Evolutionary conservation across 2,329 filamentous ascomycete species (phyloP).

Genomic region (Passalora sequoiae): DNA sequence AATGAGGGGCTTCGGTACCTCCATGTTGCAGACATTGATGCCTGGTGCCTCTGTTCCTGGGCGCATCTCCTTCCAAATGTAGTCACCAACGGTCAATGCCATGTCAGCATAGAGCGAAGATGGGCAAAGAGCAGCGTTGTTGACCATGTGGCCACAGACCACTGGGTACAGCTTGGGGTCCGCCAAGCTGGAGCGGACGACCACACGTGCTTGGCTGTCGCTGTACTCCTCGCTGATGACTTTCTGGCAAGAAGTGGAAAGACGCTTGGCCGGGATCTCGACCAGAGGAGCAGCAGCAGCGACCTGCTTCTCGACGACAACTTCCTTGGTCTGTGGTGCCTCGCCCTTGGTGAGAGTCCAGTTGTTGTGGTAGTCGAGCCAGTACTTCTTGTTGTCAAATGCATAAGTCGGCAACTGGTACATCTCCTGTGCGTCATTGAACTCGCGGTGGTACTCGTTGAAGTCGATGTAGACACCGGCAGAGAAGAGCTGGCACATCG

Average conservation of each 20-base stretch:
- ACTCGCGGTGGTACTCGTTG: conserved; percentile 63
- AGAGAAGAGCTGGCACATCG: conserved; percentile 55
- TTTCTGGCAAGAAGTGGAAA: conserved; percentile 62
- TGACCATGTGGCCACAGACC: conserved; percentile 62
- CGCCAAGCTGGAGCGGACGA: conserved; percentile 62
- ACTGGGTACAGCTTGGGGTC: conserved; percentile 59
- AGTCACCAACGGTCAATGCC: conserved; percentile 60
- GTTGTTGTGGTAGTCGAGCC: conserved; percentile 66
- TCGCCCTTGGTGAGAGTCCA: conserved; percentile 68
- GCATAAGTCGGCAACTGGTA: conserved; percentile 63
- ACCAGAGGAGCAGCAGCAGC: conserved; percentile 36
- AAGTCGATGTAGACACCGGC: conserved; percentile 62
- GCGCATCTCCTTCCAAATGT: conserved; percentile 60
- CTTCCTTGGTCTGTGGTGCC: conserved; percentile 38
- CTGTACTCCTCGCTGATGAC: conserved; percentile 59
- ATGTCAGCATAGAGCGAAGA: conserved; percentile 62
- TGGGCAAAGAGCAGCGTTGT: conserved; percentile 61
- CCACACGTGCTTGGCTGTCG: conserved; percentile 54
- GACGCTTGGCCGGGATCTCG: conserved; percentile 47
- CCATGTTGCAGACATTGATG: conserved; percentile 61
- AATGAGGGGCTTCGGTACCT: conserved; percentile 66
- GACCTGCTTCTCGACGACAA: conserved; percentile 35
- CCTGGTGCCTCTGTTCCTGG: conserved; percentile 54
- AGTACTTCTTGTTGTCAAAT: conserved; percentile 68
- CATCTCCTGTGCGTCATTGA: conserved; percentile 53